Percentiles rank a stretch among this genome's conserved stretches.
These are phyloP conservation scores for Mortierella sp. DNA, from an alignment of 371 early-diverging fungal species.

Conservation along the genomic window DNA sequence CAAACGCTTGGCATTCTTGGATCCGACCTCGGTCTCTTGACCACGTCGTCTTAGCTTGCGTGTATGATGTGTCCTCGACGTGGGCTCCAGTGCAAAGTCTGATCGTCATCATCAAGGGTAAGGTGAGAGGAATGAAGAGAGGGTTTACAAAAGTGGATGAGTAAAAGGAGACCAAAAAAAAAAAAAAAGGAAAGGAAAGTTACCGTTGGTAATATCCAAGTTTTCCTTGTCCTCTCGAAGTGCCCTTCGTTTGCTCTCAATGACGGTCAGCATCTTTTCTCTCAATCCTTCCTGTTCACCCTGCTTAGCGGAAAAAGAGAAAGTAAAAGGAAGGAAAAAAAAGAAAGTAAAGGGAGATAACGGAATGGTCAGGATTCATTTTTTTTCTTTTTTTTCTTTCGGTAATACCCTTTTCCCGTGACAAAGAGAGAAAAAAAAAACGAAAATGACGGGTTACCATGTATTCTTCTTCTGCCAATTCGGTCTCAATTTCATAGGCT, in stretches of 20 bases:
- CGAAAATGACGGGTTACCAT: constrained; percentile 33
- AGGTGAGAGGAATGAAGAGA: too few relatives aligned
- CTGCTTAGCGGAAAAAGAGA: constrained; percentile 22
- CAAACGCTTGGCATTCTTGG: constrained; percentile 36
- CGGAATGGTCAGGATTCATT: too few relatives aligned
- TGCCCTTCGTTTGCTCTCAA: constrained; percentile 82
- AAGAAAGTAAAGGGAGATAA: background rate
- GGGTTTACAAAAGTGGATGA: background rate
- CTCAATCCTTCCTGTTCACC: constrained; percentile 74
- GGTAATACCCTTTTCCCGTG: constrained; percentile 1
- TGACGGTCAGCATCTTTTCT: constrained; percentile 74
- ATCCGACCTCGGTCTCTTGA: constrained; percentile 36
- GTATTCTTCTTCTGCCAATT: constrained; percentile 68
- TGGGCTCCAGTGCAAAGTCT: constrained; percentile 56
- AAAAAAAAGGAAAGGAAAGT: background rate
- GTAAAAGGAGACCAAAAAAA: background rate
- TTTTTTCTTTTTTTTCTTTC: too few relatives aligned
- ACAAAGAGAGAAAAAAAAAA: constrained; percentile 8
- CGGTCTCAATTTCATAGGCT: constrained; percentile 66
- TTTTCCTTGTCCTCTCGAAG: constrained; percentile 87
- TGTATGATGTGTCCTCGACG: constrained; percentile 41
- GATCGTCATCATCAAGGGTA: too few relatives aligned
- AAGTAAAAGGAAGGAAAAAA: background rate
- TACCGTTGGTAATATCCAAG: constrained; percentile 72
- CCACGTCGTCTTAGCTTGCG: constrained; percentile 43